These are phyloP conservation scores for Neurospora sp. DNA, from an alignment of 495 filamentous ascomycete species.

Conservation along the genomic window DNA sequence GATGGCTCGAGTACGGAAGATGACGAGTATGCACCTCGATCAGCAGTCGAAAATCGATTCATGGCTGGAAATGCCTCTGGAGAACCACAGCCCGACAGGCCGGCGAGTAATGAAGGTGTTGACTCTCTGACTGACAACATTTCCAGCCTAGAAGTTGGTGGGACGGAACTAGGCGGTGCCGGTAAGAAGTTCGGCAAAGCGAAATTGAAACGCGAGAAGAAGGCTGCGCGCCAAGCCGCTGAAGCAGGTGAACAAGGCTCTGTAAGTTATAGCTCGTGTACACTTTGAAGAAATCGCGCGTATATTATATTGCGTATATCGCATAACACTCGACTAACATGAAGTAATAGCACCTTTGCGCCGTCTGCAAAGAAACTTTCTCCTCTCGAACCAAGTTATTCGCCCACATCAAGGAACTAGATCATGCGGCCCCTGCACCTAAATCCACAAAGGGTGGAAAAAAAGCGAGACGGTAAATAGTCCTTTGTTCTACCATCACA, in stretches of 20 bases:
- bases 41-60: conserved; percentile 29
- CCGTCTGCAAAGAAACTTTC: conserved; percentile 52
- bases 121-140: conserved; percentile 9
- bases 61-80: background rate
- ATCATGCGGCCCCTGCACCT: conserved; percentile 19
- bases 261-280: conserved; percentile 17
- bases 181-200: conserved; percentile 67
- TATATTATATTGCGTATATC: background rate
- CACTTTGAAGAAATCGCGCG: background rate
- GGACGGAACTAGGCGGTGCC: conserved; percentile 6
- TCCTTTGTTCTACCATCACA: background rate
- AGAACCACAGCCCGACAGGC: background rate
- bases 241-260: conserved; percentile 23
- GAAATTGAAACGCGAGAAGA: conserved; percentile 78
- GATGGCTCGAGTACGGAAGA: conserved; percentile 17
- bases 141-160: conserved; percentile 6
- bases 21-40: conserved; percentile 35
- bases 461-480: conserved; percentile 13
- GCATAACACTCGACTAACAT: background rate
- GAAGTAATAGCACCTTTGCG: conserved; percentile 41
- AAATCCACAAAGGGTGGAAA: conserved; percentile 7
- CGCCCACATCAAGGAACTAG: conserved; percentile 54
- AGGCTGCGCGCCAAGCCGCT: conserved; percentile 50
- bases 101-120: background rate
- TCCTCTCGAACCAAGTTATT: conserved; percentile 65